Evolutionary conservation across 1,284 basidiomycete species (phyloP).

Genomic region (Hymenochaete sp.): DNA sequence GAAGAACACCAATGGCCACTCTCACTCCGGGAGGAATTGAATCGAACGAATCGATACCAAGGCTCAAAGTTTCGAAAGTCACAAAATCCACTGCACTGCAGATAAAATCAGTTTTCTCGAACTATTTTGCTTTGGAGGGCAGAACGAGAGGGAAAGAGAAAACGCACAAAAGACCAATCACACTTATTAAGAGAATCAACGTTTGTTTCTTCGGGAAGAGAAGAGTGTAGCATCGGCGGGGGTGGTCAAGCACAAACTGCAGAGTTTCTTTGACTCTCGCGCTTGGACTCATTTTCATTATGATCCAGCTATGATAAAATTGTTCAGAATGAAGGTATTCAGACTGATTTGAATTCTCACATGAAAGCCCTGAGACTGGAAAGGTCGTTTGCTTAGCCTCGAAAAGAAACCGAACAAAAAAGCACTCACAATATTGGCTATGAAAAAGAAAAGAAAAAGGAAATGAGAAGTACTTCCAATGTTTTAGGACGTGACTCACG

Average conservation of each 20-base stretch:
- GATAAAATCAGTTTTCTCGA: not conserved
- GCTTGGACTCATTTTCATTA: conserved; percentile 55
- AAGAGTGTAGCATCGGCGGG: conserved; percentile 91
- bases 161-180: not conserved
- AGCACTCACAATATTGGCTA: conserved; percentile 41
- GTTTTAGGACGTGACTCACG: conserved; percentile 41
- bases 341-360: not conserved
- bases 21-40: conserved; percentile 63
- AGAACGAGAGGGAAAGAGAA: not conserved
- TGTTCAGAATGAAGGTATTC: not conserved
- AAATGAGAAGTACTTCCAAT: not conserved
- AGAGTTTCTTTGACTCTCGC: conserved; percentile 70
- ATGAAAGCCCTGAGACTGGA: conserved; percentile 16
- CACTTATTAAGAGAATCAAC: conserved; percentile 74
- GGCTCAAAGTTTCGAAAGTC: conserved; percentile 82
- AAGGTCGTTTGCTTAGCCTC: conserved; percentile 13
- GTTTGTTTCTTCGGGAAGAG: conserved; percentile 94
- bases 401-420: not conserved
- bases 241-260: conserved; percentile 93
- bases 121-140: not conserved
- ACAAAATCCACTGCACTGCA: conserved; percentile 74
- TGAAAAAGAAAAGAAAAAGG: not conserved
- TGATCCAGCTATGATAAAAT: conserved; percentile 52
- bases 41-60: conserved; percentile 69
- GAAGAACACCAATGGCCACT: conserved; percentile 57